phyloP scores from a whole-genome alignment of 2,329 filamentous ascomycete species.

The Penicillium janthinellum region DNA sequence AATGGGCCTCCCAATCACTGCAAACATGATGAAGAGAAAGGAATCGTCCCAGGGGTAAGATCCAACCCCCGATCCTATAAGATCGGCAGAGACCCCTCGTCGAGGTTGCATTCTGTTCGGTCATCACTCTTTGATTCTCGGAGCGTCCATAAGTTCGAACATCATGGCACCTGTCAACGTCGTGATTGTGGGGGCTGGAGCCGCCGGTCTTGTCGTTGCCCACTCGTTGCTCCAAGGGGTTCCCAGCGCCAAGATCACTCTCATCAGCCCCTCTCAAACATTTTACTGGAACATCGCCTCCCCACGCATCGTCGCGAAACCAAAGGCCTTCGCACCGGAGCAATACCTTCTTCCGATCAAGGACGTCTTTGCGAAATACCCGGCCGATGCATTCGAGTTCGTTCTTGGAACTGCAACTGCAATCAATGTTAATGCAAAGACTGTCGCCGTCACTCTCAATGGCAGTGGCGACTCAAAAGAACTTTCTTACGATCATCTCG shows the following conservation, averaged over 20 bases:
- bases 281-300: conserved; percentile 59
- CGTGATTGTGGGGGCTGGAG: conserved; percentile 44
- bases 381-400: conserved; percentile 51
- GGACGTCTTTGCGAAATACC: conserved; percentile 55
- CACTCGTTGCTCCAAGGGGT: conserved; percentile 41
- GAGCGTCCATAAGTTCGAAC: not conserved
- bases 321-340: conserved; percentile 49
- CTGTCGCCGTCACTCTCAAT: conserved; percentile 47
- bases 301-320: conserved; percentile 55
- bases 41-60: not conserved
- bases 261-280: conserved; percentile 56
- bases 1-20: not conserved
- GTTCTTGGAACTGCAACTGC: conserved; percentile 53
- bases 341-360: conserved; percentile 54
- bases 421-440: conserved; percentile 48
- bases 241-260: conserved; percentile 49
- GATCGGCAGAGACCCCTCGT: not conserved
- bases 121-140: not conserved
- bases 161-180: conserved; percentile 27
- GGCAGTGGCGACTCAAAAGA: conserved; percentile 25
- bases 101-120: not conserved
- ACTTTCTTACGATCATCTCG: conserved; percentile 56
- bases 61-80: conserved; percentile 9
- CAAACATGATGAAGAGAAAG: not conserved
- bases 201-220: conserved; percentile 38